Evolutionary conservation across 2,329 filamentous ascomycete genomes (phyloP).

Genomic region (Penicillium verrucosum): DNA sequence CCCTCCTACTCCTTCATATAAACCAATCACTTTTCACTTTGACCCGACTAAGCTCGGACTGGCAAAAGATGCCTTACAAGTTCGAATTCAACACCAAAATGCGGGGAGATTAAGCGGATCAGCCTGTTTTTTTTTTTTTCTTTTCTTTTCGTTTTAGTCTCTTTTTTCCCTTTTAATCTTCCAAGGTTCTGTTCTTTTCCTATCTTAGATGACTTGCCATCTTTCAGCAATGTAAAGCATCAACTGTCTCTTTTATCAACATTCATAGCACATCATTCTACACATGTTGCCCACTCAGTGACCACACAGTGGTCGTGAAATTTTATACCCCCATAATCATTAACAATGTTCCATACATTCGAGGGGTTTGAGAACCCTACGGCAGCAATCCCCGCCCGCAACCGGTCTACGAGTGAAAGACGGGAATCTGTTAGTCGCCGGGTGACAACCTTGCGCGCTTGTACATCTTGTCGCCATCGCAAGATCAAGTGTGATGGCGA

Average conservation of each 20-base stretch:
- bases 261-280: neutral
- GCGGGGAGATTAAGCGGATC: conserved; percentile 22
- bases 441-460: conserved; percentile 52
- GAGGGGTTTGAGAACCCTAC: conserved; percentile 41
- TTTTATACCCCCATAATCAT: conserved; percentile 1
- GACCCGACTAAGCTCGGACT: neutral
- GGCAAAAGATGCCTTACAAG: neutral
- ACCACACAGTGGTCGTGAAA: conserved; percentile 15
- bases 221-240: neutral
- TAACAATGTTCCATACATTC: conserved; percentile 43
- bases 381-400: conserved; percentile 26
- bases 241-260: neutral
- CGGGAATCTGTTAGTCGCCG: conserved; percentile 35
- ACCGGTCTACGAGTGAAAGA: conserved; percentile 31
- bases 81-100: conserved; percentile 10
- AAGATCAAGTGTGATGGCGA: conserved; percentile 83
- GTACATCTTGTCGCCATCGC: conserved; percentile 72
- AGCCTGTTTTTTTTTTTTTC: conserved; percentile 7
- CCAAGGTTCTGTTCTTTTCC: conserved; percentile 1
- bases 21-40: neutral
- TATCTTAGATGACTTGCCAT: neutral
- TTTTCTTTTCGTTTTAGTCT: neutral
- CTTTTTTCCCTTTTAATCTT: conserved; percentile 1
- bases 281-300: conserved; percentile 3
- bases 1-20: neutral